Base-by-base conservation (phyloP, 768 basidiomycete genomes). In the Peribolospora baueri region DNA sequence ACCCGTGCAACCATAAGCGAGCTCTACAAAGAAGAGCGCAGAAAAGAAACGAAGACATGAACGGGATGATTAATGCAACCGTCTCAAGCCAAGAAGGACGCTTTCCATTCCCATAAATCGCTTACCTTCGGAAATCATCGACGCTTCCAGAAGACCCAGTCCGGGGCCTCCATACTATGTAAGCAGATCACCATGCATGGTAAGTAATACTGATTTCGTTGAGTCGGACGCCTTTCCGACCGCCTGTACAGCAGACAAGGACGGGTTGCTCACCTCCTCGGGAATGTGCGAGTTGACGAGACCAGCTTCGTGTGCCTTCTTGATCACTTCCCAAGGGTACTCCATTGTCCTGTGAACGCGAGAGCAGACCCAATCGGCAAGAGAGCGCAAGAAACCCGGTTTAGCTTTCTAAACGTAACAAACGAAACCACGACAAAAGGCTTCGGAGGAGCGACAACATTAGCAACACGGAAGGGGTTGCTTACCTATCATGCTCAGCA, bases 211-310 rank as follows among this genome's bases (percentile, higher is more conserved):
- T 25, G 1, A 25, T 25, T 25, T 25, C 25, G 1, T 25, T 25
- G 25, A 1, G 1, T 25, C 25, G 25, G 25, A 25, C 25, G 1
- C 25, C 25, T 25, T 25, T 25, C 1, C 25, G 25, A 25, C 25
- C 25, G 1, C 25, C 25, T 25, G 25, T 25, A 25, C 1, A 25
- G 25, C 25, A 25, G 40, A n/a, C 45, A 37, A 7, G 47, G 39
- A 10, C 5, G 5, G 2, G 5, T 0, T 5, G 60, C 66, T 48
- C 48, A 68, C 67, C 46, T 61, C 64, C 54, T 66, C 66, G 3
- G 69, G 69, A 1, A 70, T 62, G 59, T 70, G 69, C 1, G 67
- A 64, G 57, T 70, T 70, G 46, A 70, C 46, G 5, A 70, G 56
- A 25, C 69, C 69, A 7, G 66, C 57, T 8, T 59, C 57, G 54